Percentiles rank a stretch among this genome's conserved stretches.
These are phyloP conservation scores for Myxozyma kluyveri DNA, from an alignment of 805 yeast genomes.

Conservation along the genomic window DNA sequence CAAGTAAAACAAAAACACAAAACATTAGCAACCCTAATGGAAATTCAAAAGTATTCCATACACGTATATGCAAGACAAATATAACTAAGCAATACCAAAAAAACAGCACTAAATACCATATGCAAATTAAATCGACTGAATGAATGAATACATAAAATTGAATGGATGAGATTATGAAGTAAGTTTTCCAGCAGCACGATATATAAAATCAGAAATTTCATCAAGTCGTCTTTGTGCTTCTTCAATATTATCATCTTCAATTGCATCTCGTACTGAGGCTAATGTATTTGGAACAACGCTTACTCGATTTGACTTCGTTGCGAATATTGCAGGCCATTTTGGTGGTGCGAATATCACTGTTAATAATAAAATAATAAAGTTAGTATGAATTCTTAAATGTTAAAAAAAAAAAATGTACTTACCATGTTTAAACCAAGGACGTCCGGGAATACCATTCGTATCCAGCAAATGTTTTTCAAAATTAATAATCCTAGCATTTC, in stretches of 20 bases:
- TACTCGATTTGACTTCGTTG: slow-evolving; percentile 25
- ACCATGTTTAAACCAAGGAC: slow-evolving; percentile 59
- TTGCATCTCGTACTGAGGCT: slow-evolving; percentile 72
- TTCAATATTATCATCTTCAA: slow-evolving; percentile 49
- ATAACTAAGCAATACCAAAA: neutral
- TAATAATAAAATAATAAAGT: slow-evolving; percentile 1
- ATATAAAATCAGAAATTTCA: slow-evolving; percentile 4
- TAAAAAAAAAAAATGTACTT: slow-evolving; percentile 45
- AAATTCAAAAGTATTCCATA: neutral
- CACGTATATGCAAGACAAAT: neutral
- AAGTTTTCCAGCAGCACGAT: slow-evolving; percentile 20
- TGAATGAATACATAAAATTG: neutral
- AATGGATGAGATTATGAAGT: neutral
- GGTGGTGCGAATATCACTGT: slow-evolving; percentile 58
- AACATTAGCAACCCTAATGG: neutral
- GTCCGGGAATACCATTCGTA: slow-evolving; percentile 48
- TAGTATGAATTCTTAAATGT: too few species aligned
- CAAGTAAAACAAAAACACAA: neutral
- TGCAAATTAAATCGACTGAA: neutral
- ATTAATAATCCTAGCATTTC: slow-evolving; percentile 44
- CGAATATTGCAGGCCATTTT: slow-evolving; percentile 50
- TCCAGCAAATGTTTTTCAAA: slow-evolving; percentile 44
- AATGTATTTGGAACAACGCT: slow-evolving; percentile 44
- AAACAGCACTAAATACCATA: neutral
- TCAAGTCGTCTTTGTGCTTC: slow-evolving; percentile 46